A percentile compares a stretch with the other conserved stretches of the same genome.
Conservation (phyloP, 2,329 filamentous ascomycete genomes). For the Tolypocladium paradoxum region DNA sequence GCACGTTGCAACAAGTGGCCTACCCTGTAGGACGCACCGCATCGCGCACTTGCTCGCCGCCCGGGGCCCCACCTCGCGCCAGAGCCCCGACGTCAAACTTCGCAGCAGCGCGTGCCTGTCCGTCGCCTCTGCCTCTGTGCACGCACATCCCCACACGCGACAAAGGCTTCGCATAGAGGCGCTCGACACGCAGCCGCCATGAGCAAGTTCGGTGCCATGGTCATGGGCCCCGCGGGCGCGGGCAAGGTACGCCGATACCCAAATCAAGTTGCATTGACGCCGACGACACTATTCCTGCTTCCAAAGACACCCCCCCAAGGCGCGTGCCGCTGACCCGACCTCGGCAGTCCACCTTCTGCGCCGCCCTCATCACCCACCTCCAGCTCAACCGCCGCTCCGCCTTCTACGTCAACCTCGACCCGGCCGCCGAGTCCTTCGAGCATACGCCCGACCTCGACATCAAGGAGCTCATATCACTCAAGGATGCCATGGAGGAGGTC, state of each 20-base stretch:
- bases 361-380: constrained; percentile 84
- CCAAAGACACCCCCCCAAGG: not conserved
- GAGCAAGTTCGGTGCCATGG: constrained; percentile 90
- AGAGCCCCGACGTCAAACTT: not conserved
- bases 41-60: not conserved
- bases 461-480: constrained; percentile 84
- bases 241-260: constrained; percentile 56
- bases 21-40: not conserved
- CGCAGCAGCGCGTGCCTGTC: not conserved
- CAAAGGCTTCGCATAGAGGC: not conserved
- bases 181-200: constrained; percentile 33
- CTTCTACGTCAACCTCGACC: constrained; percentile 98
- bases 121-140: not conserved
- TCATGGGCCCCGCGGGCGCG: constrained; percentile 92
- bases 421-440: constrained; percentile 84
- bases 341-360: constrained; percentile 78
- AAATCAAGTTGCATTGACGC: not conserved
- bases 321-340: not conserved
- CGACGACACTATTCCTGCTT: not conserved
- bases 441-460: constrained; percentile 92
- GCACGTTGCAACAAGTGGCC: not conserved
- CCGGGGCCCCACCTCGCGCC: not conserved
- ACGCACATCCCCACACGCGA: not conserved
- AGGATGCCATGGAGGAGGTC: constrained; percentile 96
- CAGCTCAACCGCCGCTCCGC: constrained; percentile 83